Base-by-base conservation (phyloP, 768 basidiomycete species). In the Rhodotorula paludigena region DNA sequence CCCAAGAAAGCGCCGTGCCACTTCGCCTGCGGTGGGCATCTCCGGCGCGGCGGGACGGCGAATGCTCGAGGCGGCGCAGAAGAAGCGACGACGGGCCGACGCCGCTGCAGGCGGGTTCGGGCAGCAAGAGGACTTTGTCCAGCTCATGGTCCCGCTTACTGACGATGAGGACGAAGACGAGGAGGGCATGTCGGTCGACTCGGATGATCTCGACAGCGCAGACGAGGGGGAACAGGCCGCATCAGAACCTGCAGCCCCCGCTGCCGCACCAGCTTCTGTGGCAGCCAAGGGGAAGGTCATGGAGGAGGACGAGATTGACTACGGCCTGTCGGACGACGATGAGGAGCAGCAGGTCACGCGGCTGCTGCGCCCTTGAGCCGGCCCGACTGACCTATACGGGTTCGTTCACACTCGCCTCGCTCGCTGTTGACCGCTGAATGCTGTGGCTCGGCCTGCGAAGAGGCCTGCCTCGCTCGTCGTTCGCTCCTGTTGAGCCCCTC, bases 91-190 rank as follows among this genome's bases (percentile, higher is more conserved):
- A 23, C n/a, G 28, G n/a, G n/a, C n/a, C n/a, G n/a, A n/a, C 1
- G 16, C 10, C 3, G 41, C 33, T 16, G 48, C n/a, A 14, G 54
- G 39, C 42, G 58, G 35, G 8, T 61, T 74, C n/a, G 30, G 28
- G 18, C 52, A 45, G n/a, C 64, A 72, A 48, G 48, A 69, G 12
- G 73, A 74, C 63, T 74, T 73, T 55, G 67, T 74, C 35, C 35
- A 54, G 36, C 49, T 73, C 18, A 10, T 55, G 18, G 55, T 71
- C 0, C 62, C 57, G 9, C 23, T 66, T 20, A 44, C 47, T 25
- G 72, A 69, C 21, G 44, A 48, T 10, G 72, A 72, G 32, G 63
- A 59, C 14, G 57, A 53, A 3, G 73, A 64, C 6, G 73, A 61
- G 30, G 71, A 71, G 33, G 70, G n/a, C 5, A 42, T 41, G 54